Evolutionary conservation across 1,139 yeast species (phyloP).

Genomic region (Candida sanyaensis): DNA sequence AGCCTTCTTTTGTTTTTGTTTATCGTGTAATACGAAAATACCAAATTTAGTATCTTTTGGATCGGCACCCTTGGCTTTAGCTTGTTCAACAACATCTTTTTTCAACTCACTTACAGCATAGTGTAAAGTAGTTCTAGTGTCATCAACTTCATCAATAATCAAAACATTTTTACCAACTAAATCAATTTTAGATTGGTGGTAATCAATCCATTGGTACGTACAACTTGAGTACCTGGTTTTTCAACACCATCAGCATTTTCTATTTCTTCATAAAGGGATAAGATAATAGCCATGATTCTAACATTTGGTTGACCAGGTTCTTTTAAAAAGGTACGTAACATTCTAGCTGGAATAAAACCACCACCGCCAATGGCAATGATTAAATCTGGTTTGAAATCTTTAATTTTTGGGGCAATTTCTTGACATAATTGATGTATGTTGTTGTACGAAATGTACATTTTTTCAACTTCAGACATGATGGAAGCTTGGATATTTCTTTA

Average conservation of each 20-base stretch:
- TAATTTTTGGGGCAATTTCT: slow-evolving; percentile 71
- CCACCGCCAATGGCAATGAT: slow-evolving; percentile 94
- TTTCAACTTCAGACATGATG: slow-evolving; percentile 42
- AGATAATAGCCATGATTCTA: slow-evolving; percentile 90
- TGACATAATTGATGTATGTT: slow-evolving; percentile 93
- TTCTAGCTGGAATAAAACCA: slow-evolving; percentile 95
- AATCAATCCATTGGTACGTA: slow-evolving; percentile 97
- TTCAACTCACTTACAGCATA: slow-evolving; percentile 86
- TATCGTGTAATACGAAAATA: slow-evolving; percentile 91
- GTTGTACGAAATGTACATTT: slow-evolving; percentile 87
- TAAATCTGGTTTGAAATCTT: slow-evolving; percentile 75
- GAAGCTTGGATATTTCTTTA: not conserved
- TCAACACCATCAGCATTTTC: slow-evolving; percentile 54
- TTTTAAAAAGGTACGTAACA: slow-evolving; percentile 86
- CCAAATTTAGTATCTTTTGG: slow-evolving; percentile 72
- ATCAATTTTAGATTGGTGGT: slow-evolving; percentile 61
- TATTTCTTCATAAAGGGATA: slow-evolving; percentile 84
- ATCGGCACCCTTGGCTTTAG: slow-evolving; percentile 49
- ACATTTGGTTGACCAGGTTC: slow-evolving; percentile 85
- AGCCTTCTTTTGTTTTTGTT: slow-evolving; percentile 85
- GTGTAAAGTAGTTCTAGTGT: slow-evolving; percentile 91
- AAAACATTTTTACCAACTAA: slow-evolving; percentile 79
- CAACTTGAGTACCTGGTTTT: slow-evolving; percentile 77
- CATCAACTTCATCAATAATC: slow-evolving; percentile 94
- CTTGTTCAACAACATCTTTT: slow-evolving; percentile 71